Evolutionary conservation across 23 red algal genomes (phyloP).

Genomic region (Gracilaria domingensis): DNA sequence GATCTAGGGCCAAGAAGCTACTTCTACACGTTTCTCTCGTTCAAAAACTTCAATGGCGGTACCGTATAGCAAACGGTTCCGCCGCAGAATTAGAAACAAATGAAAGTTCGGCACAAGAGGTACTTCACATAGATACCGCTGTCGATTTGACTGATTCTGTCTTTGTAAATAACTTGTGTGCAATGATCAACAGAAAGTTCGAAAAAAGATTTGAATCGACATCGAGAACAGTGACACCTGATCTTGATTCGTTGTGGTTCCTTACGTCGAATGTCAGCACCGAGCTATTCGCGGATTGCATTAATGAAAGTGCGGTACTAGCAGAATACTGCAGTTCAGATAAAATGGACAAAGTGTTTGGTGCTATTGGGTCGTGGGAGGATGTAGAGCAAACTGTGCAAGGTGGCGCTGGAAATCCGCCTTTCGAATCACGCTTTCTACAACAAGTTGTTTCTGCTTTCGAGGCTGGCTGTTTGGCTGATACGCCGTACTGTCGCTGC

Average conservation of each 20-base stretch:
- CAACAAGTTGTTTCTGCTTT: not conserved
- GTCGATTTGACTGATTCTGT: too few relatives aligned
- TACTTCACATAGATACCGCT: too few relatives aligned
- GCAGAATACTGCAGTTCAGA: not conserved
- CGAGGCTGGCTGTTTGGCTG: not conserved
- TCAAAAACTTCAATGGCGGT: too few relatives aligned
- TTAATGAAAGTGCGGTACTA: conserved; percentile 43
- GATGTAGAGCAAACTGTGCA: not conserved
- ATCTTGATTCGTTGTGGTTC: conserved; percentile 26
- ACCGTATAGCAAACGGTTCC: too few relatives aligned
- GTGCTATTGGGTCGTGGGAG: conserved; percentile 2
- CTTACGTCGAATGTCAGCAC: not conserved
- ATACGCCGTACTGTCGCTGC: not conserved
- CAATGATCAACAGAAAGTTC: not conserved
- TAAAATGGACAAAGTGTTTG: not conserved
- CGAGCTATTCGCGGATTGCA: conserved; percentile 34
- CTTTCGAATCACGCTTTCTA: not conserved
- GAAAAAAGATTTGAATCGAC: not conserved
- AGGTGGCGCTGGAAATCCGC: not conserved
- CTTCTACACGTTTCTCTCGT: too few relatives aligned
- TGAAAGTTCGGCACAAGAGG: too few relatives aligned
- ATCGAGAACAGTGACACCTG: not conserved
- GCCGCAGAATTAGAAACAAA: too few relatives aligned
- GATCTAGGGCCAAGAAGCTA: too few relatives aligned
- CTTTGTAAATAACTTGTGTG: not conserved